Conservation (phyloP, 2,329 filamentous ascomycete species). For the Coccinonectria pachysandricola region DNA sequence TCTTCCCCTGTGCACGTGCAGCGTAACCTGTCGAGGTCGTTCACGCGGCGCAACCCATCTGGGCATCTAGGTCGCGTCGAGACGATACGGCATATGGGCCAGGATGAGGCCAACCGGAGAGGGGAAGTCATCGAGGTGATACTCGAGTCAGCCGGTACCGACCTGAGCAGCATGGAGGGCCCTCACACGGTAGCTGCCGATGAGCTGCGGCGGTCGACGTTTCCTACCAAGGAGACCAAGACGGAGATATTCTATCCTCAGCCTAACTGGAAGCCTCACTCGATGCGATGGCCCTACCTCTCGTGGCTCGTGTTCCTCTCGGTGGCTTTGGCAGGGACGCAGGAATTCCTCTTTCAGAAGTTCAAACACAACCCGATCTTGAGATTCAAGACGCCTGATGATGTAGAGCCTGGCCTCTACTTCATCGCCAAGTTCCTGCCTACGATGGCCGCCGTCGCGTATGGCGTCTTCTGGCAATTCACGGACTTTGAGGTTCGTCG, state of each 20-base stretch:
- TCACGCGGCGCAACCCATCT: conserved; percentile 26
- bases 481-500: conserved; percentile 56
- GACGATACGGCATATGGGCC: conserved; percentile 40
- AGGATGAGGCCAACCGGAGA: conserved; percentile 49
- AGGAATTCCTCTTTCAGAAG: conserved; percentile 45
- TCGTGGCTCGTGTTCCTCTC: conserved; percentile 43
- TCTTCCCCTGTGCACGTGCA: conserved; percentile 24
- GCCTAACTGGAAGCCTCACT: conserved; percentile 56
- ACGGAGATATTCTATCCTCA: conserved; percentile 49
- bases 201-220: conserved; percentile 27
- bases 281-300: conserved; percentile 54
- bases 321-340: conserved; percentile 36
- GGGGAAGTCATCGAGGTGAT: conserved; percentile 51
- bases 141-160: conserved; percentile 34
- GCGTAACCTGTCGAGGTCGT: conserved; percentile 29
- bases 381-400: conserved; percentile 36
- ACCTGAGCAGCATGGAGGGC: conserved; percentile 42
- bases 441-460: conserved; percentile 49
- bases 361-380: conserved; percentile 36
- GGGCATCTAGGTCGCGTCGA: conserved; percentile 21
- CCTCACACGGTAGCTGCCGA: conserved; percentile 21
- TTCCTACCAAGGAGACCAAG: conserved; percentile 25
- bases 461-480: conserved; percentile 56
- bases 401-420: conserved; percentile 42
- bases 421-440: conserved; percentile 55